These are phyloP conservation scores for Parmelia sp. DNA, from an alignment of 495 filamentous ascomycete genomes.

Conservation along the genomic window DNA sequence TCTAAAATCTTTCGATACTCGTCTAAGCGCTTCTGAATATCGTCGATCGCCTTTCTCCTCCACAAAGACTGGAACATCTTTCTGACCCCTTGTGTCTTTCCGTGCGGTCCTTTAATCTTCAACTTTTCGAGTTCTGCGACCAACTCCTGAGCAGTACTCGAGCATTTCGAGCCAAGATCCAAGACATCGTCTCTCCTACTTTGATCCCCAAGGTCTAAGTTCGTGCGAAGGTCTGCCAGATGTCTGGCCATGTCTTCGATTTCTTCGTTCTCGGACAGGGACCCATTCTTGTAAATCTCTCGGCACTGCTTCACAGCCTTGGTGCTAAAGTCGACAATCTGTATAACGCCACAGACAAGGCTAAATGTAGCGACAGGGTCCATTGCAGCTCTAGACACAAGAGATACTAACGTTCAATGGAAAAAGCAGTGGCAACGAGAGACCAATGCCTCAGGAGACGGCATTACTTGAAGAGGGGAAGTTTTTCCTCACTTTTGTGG, in stretches of 20 bases:
- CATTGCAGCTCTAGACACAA: slow-evolving; percentile 27
- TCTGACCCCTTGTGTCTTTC: neutral
- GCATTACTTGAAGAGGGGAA: no score
- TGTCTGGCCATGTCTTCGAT: slow-evolving; percentile 6
- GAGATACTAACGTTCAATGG: no score
- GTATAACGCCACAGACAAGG: slow-evolving; percentile 33
- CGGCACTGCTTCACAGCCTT: slow-evolving; percentile 28
- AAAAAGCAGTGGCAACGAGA: no score
- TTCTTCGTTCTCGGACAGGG: slow-evolving; percentile 4
- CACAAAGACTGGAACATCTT: neutral
- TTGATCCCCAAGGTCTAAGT: neutral
- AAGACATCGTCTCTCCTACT: neutral
- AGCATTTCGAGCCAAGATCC: slow-evolving; percentile 12
- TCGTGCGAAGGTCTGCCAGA: neutral
- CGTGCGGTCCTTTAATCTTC: neutral
- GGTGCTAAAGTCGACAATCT: slow-evolving; percentile 36
- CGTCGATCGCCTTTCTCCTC: neutral
- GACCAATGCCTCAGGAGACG: no score
- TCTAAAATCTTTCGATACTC: slow-evolving; percentile 9
- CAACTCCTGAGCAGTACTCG: slow-evolving; percentile 10
- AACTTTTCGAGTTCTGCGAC: slow-evolving; percentile 4
- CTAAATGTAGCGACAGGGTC: slow-evolving; percentile 38
- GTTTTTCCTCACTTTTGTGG: no score
- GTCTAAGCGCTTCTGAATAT: slow-evolving; percentile 5
- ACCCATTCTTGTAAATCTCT: slow-evolving; percentile 29